Base-by-base conservation (phyloP, 1,139 yeast genomes). In the Candida sanyaensis region DNA sequence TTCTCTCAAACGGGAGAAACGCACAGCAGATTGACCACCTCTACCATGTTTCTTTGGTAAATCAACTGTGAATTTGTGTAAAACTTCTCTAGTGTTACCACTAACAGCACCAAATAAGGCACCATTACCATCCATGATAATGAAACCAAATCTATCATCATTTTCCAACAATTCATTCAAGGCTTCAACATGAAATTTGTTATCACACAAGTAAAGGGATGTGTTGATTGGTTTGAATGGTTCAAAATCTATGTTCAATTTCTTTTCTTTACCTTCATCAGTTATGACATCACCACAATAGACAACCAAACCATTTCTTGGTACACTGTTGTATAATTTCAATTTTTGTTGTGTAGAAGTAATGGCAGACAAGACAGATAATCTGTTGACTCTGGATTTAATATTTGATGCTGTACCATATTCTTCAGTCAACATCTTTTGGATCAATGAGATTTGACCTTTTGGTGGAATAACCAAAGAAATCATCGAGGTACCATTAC, bases 1-100 rank as follows among this genome's bases (percentile, higher is more conserved):
- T 61, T 93, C 99, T 83, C 99, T 88, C 70, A 93, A 81, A 80
- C 99, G 92, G 41, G 97, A 88, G 78, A 93, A 93, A 89, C 99
- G 98, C 59, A 93, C 69, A 42, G 99, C 99, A 53, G 99, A 93
- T 78, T 93, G 99, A 86, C 99, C 99, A 88, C 99, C 99, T 81
- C 99, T 88, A 62, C 99, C 99, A 78, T 93, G 99, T 88, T 93
- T 93, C 77, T 93, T 93, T 59, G 99, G 99, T 64, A 93, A 80
- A 70, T 93, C 99, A 50, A 93, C 99, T 3, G 97, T 87, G 73
- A 93, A 93, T 71, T 93, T 93, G 72, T 93, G 97, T 65, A 93
- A 77, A 45, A 93, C 88, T 56, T 95, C 97, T 77, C 99, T 86
- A 45, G 96, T 92, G 75, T 93, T 93, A 69, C 99, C 99, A 44